These are phyloP conservation scores for Margaritispora aquatica DNA, from an alignment of 495 filamentous ascomycete genomes.

Conservation along the genomic window DNA sequence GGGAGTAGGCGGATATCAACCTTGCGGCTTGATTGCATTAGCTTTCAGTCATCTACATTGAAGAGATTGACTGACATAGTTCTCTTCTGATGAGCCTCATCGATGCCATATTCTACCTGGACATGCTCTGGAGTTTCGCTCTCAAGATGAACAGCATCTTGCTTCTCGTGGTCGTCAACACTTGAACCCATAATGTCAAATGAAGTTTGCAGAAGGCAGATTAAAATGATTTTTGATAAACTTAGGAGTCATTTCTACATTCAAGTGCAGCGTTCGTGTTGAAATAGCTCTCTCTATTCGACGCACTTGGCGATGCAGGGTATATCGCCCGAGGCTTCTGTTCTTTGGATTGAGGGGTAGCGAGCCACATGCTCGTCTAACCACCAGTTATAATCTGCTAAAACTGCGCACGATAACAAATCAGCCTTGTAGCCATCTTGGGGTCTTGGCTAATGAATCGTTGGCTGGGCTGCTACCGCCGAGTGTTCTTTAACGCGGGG, in stretches of 20 bases:
- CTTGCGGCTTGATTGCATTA: slow-evolving; percentile 32
- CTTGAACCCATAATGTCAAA: neutral
- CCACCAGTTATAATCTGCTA: neutral
- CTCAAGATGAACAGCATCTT: neutral
- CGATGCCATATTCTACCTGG: neutral
- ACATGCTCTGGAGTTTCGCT: neutral
- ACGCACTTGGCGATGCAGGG: neutral
- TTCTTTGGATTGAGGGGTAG: neutral
- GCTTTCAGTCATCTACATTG: too few relatives aligned
- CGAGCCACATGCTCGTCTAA: neutral
- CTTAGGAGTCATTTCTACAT: neutral
- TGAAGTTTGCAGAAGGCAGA: neutral
- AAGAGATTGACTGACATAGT: neutral
- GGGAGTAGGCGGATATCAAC: slow-evolving; percentile 58
- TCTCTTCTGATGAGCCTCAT: slow-evolving; percentile 1
- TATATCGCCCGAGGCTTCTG: neutral
- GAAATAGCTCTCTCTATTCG: too few relatives aligned
- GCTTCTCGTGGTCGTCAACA: neutral
- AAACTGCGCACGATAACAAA: neutral
- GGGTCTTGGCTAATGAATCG: neutral
- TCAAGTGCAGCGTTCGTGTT: too few relatives aligned
- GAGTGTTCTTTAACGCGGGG: neutral
- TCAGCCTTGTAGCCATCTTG: neutral
- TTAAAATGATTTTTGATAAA: neutral
- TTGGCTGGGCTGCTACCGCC: neutral